Base-by-base conservation (phyloP, 2,329 filamentous ascomycete species). In the Phialophora chinensis region DNA sequence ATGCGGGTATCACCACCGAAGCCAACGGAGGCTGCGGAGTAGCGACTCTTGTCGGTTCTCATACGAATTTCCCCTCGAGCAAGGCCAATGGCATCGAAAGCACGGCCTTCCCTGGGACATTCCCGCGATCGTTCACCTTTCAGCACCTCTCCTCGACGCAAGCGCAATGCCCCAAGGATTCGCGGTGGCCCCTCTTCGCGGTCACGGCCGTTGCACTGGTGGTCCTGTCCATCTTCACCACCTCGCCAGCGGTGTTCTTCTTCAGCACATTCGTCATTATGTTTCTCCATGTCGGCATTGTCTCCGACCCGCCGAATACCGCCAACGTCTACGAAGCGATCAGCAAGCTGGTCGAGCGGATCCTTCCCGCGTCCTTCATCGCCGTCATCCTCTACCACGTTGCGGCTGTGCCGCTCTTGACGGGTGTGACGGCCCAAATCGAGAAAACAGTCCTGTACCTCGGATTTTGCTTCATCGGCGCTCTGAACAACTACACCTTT, bases 401-500 rank as follows among this genome's bases (percentile, higher is more conserved):
- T 76, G 93, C 93, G 62, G 86, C 95, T 10, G 84, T 87, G 4
- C 89, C 91, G 54, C 88, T 91, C 0, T 85, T 97, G 29, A 79
- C 78, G 1, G 89, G 88, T 1, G 84, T 97, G 1, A 90, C 87
- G 0, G 92, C 93, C 0, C 94, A 97, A 75, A 73, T 97, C 52
- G 94, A 97, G 75, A 97, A 96, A 82, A 91, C 92, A 0, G 79
- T 98, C 2, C 83, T 98, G 31, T 98, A 93, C 90, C 83, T 99
- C 0, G 93, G 93, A 0, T 90, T 88, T 7, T 93, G 91, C 75
- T 99, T 96, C 90, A 87, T 97, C 47, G 95, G 93, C 17, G 90
- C 92, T 1, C 80, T 99, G 71, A 94, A 94, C 74, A 98, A 98
- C 79, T 96, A 97, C 79, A 98, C 95, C 0, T 92, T 99, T 74